Evolutionary conservation across 2,329 filamentous ascomycete species (phyloP).

Genomic region (Talaromyces albobiverticillius): DNA sequence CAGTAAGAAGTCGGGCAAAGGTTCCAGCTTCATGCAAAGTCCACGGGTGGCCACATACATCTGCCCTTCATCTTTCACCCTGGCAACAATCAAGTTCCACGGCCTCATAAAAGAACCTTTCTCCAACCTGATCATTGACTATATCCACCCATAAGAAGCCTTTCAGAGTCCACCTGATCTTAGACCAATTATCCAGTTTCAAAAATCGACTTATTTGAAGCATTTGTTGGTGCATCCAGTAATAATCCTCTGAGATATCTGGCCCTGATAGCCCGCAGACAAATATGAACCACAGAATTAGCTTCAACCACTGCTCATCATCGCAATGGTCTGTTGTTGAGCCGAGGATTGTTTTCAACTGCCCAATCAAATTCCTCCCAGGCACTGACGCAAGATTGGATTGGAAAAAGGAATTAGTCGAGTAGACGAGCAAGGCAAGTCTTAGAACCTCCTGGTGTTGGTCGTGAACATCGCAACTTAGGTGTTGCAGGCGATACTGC

Average conservation of each 20-base stretch:
- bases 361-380: neutral
- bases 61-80: too few relatives aligned
- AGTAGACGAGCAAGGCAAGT: slow-evolving; percentile 1
- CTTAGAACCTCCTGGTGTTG: slow-evolving; percentile 1
- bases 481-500: slow-evolving; percentile 2
- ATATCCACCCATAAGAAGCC: slow-evolving; percentile 3
- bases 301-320: neutral
- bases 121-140: neutral
- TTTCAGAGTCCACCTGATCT: neutral
- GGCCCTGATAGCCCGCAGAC: neutral
- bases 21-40: too few relatives aligned
- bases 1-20: too few relatives aligned
- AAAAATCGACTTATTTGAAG: neutral
- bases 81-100: neutral
- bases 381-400: neutral
- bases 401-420: neutral
- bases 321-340: neutral
- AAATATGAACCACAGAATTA: neutral
- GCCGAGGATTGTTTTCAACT: neutral
- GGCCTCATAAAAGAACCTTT: neutral
- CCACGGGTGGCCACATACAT: too few relatives aligned
- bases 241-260: neutral
- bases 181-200: neutral
- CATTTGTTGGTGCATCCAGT: neutral
- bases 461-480: neutral